Evolutionary conservation across 768 basidiomycete species (phyloP).

Genomic region (Rickenella mellea): DNA sequence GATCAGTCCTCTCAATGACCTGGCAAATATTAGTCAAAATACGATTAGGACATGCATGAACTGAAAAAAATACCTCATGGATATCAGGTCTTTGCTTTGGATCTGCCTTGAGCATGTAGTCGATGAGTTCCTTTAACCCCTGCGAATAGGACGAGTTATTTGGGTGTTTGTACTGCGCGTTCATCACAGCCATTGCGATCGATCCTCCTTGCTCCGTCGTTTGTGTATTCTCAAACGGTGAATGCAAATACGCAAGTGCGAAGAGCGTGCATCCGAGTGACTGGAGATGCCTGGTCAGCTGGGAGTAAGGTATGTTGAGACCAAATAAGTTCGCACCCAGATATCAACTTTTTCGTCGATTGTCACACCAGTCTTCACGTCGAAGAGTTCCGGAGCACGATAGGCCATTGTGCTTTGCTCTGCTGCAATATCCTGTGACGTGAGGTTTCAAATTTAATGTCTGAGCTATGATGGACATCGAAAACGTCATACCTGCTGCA

Average conservation of each 20-base stretch:
- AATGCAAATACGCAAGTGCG: constrained; percentile 90
- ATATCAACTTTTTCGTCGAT: constrained; percentile 95
- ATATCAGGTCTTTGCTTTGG: constrained; percentile 81
- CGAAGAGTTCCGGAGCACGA: constrained; percentile 94
- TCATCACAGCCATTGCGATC: constrained; percentile 95
- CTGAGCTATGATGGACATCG: constrained; percentile 1
- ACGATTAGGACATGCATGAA: no score
- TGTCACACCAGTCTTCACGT: constrained; percentile 82
- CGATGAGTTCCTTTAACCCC: constrained; percentile 73
- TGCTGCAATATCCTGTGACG: constrained; percentile 74
- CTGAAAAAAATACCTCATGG: constrained; percentile 57
- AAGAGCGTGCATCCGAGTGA: constrained; percentile 93
- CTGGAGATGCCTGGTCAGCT: constrained; percentile 28
- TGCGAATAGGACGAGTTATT: constrained; percentile 71
- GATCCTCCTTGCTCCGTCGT: constrained; percentile 92
- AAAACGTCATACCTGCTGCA: constrained; percentile 61
- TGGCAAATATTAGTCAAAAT: no score
- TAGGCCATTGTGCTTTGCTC: constrained; percentile 99
- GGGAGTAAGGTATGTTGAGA: constrained; percentile 1
- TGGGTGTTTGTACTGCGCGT: constrained; percentile 89
- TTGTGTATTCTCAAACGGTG: constrained; percentile 90
- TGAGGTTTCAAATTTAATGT: neutral
- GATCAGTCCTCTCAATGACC: constrained; percentile 61
- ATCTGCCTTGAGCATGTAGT: constrained; percentile 75
- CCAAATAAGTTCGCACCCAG: constrained; percentile 51